Percentiles rank a stretch among this genome's conserved stretches.
Evolutionary conservation across 345 rosid species (phyloP).

Genomic region (Chamaenerion angustifolium): DNA sequence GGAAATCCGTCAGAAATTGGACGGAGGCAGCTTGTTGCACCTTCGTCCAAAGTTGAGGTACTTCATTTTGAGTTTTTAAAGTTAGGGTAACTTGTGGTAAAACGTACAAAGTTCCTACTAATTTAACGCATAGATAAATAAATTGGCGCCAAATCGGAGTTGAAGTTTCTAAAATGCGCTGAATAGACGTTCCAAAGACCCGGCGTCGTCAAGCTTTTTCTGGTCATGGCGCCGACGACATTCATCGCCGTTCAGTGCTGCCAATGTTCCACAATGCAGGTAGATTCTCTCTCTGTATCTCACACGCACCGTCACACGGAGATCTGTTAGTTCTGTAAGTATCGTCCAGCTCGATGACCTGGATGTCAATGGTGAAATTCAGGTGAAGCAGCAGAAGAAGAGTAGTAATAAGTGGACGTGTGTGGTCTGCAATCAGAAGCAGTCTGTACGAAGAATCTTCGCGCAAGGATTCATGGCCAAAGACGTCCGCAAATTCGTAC

Average conservation of each 20-base stretch:
- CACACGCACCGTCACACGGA: too few species aligned
- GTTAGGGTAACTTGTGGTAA: too few species aligned
- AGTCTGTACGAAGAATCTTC: slow-evolving; percentile 52
- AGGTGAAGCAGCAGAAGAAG: slow-evolving; percentile 90
- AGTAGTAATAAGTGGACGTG: slow-evolving; percentile 72
- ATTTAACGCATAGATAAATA: too few species aligned
- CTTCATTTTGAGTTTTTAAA: too few species aligned
- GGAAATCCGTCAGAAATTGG: too few species aligned
- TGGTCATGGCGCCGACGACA: slow-evolving; percentile 9
- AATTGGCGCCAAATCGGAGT: slow-evolving; percentile 5
- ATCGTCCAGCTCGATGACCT: neutral
- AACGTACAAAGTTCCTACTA: too few species aligned
- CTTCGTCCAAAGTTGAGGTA: too few species aligned
- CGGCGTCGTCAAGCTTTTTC: neutral
- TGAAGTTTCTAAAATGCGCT: neutral
- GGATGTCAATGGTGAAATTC: neutral
- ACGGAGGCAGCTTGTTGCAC: too few species aligned
- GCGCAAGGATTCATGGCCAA: slow-evolving; percentile 55
- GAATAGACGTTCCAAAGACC: neutral
- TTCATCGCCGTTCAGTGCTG: slow-evolving; percentile 70
- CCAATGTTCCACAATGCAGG: slow-evolving; percentile 94
- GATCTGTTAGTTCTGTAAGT: too few species aligned
- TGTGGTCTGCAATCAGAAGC: slow-evolving; percentile 73
- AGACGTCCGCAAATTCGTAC: slow-evolving; percentile 65
- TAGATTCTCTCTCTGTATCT: slow-evolving; percentile 3